A percentile compares a stretch with the other conserved stretches of the same genome.
Evolutionary conservation across 148 eudicot species (phyloP).

Genomic region (Spergularia marina): DNA sequence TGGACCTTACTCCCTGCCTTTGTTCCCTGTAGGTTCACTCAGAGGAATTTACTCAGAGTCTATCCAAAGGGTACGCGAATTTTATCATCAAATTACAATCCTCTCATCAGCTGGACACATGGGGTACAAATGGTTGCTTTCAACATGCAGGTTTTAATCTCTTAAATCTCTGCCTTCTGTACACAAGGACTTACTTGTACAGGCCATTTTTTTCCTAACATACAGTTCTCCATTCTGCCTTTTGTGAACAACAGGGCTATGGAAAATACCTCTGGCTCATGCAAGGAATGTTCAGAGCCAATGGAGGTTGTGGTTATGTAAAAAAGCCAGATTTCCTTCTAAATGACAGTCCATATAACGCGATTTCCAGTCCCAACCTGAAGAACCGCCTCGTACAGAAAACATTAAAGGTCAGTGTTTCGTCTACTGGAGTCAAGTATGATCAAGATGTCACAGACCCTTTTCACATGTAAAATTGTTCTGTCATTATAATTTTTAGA

Average conservation of each 20-base stretch:
- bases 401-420: conserved; percentile 48
- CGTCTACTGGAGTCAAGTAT: conserved; percentile 13
- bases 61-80: conserved; percentile 64
- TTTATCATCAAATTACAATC: conserved; percentile 65
- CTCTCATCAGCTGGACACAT: conserved; percentile 59
- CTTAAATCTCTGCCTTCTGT: background rate
- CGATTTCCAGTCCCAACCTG: conserved; percentile 34
- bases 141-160: conserved; percentile 60
- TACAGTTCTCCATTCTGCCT: background rate
- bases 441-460: background rate
- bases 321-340: conserved; percentile 62
- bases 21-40: conserved; percentile 50
- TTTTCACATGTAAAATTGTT: background rate
- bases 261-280: conserved; percentile 61
- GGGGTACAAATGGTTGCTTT: conserved; percentile 86
- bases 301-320: conserved; percentile 71
- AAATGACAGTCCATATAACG: conserved; percentile 26
- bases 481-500: background rate
- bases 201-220: background rate
- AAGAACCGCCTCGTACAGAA: conserved; percentile 28
- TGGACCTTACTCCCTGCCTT: background rate
- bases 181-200: background rate
- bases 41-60: conserved; percentile 54
- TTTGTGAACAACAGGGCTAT: conserved; percentile 39
- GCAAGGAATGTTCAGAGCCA: conserved; percentile 79